Conservation (phyloP, 176 grass and related monocot species). For the Panicum miliaceum region DNA sequence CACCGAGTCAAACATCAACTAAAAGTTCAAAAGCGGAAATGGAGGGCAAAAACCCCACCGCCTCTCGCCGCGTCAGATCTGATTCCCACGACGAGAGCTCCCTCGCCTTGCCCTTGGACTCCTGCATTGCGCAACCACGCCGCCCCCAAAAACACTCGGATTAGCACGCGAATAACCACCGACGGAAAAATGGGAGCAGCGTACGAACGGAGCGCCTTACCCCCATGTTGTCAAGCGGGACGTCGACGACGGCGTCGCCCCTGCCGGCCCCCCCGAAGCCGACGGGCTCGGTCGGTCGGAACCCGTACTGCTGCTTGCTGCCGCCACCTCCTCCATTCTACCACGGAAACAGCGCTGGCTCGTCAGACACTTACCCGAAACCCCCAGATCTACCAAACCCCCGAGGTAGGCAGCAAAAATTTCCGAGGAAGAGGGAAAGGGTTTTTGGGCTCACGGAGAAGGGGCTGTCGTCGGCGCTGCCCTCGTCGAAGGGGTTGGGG, state of each 20-base stretch:
- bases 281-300: constrained; percentile 60
- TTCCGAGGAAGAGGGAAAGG: neutral
- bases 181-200: neutral
- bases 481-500: constrained; percentile 89
- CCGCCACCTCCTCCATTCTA: constrained; percentile 64
- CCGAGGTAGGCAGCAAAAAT: neutral
- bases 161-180: neutral
- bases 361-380: constrained; percentile 6
- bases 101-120: constrained; percentile 67
- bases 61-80: constrained; percentile 74
- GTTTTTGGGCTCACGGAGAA: constrained; percentile 54
- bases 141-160: neutral
- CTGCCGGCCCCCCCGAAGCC: constrained; percentile 57
- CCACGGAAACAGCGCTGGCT: neutral
- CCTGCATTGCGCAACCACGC: constrained; percentile 37
- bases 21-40: neutral
- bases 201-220: constrained; percentile 42
- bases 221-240: constrained; percentile 71
- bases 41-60: constrained; percentile 48
- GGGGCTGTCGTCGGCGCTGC: constrained; percentile 57
- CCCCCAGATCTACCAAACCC: constrained; percentile 37
- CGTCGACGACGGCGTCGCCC: constrained; percentile 71
- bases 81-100: constrained; percentile 82
- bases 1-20: neutral
- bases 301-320: constrained; percentile 59